Base-by-base conservation (phyloP, 129 eudicot genomes). In the Lactuca sativa region DNA sequence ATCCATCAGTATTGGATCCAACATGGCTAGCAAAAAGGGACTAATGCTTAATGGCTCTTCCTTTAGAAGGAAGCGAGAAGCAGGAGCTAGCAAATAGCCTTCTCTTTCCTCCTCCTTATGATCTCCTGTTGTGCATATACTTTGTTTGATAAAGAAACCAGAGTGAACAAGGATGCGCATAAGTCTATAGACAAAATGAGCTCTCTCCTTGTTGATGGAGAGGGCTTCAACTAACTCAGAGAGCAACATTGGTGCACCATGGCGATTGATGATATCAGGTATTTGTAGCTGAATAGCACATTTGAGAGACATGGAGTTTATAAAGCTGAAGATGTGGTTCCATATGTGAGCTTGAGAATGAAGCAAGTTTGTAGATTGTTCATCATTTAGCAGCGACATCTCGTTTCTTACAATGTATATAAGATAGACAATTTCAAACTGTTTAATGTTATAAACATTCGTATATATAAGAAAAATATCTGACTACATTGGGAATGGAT, bases 251-350 rank as follows among this genome's bases (percentile, higher is more conserved):
- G 92, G 82, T 49, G 55, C 38, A 18, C 76, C 84, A 55, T 83
- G 86, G 5, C 66, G 74, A 73, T 82, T 59, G 25, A 86, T 83
- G 48, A 77, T 56, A 47, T 86, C 86, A 0, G 92, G 86, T 53
- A 86, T 77, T 69, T 77, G 82, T 11, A 86, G 70, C 33, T 86
- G 66, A 58, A 86, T 36, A 9, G 91, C 91, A 68, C 83, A 82
- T 74, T 80, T 83, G 30, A 82, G 78, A 6, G 84, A 78, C 88
- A 86, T 83, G 57, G 88, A 81, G 38, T 75, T 86, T 16, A 81
- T 69, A 67, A 77, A 86, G 71, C 49, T 56, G 71, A 74, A 81
- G 0, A 73, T 72, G 17, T 83, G 88, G 66, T 78, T 86, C 86
- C 82, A 80, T 53, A 86, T 59, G 33, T 81, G 92, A 69, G 92